Percentiles rank a stretch among this genome's conserved stretches.
Conservation (phyloP, 1,139 yeast genomes). For the Yueomyces sp. region DNA sequence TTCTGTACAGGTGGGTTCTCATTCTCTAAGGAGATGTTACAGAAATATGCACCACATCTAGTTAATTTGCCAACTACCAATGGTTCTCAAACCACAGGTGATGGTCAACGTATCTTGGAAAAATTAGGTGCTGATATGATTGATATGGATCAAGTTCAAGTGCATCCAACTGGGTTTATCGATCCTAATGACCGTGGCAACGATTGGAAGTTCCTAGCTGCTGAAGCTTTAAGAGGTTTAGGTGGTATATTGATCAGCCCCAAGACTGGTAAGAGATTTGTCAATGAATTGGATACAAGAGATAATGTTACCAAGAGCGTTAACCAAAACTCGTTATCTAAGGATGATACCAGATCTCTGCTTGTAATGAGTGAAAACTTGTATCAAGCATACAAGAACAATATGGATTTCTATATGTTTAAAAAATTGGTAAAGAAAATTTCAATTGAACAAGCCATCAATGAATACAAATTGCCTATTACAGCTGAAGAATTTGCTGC, state of each 20-base stretch:
- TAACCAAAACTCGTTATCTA: slow-evolving; percentile 13
- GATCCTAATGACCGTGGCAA: slow-evolving; percentile 42
- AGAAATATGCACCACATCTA: slow-evolving; percentile 52
- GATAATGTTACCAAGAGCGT: slow-evolving; percentile 51
- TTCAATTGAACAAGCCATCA: slow-evolving; percentile 37
- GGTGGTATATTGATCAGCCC: slow-evolving; percentile 60
- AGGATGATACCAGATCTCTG: slow-evolving; percentile 28
- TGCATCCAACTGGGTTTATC: slow-evolving; percentile 80
- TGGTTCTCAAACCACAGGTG: slow-evolving; percentile 67
- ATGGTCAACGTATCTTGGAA: slow-evolving; percentile 53
- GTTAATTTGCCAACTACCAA: slow-evolving; percentile 58
- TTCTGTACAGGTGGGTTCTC: slow-evolving; percentile 71
- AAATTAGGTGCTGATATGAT: slow-evolving; percentile 49
- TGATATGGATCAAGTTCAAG: slow-evolving; percentile 68
- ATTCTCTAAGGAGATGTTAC: slow-evolving; percentile 34
- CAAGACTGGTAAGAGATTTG: slow-evolving; percentile 48
- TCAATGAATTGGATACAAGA: slow-evolving; percentile 59
- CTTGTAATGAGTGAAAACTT: slow-evolving; percentile 26
- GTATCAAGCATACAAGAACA: slow-evolving; percentile 28
- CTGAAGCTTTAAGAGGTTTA: slow-evolving; percentile 67
- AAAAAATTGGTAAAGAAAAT: slow-evolving; percentile 49
- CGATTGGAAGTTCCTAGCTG: slow-evolving; percentile 60
- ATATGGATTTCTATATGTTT: slow-evolving; percentile 52
- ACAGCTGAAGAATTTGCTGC: slow-evolving; percentile 31
- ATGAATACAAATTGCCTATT: slow-evolving; percentile 22